phyloP scores from a whole-genome alignment of 441 rosid species.

The Viola pubescens region DNA sequence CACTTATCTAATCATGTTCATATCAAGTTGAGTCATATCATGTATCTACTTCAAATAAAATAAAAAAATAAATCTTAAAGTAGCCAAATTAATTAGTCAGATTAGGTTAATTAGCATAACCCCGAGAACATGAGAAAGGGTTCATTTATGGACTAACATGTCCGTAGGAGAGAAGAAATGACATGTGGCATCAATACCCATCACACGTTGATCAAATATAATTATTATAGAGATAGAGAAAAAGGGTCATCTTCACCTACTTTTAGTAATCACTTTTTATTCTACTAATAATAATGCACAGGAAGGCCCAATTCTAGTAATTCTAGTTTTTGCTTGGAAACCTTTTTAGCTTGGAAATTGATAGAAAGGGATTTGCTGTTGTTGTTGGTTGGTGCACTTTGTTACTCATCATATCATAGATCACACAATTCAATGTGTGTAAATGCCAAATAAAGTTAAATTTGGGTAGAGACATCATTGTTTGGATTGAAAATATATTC shows the following conservation, averaged over 20 bases:
- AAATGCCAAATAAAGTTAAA: conserved; percentile 36
- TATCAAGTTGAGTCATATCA: too few species aligned
- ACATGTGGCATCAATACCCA: conserved; percentile 17
- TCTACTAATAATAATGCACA: conserved; percentile 16
- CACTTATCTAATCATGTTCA: too few species aligned
- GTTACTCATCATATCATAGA: too few species aligned
- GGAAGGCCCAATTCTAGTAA: conserved; percentile 2
- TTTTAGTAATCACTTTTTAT: conserved; percentile 34
- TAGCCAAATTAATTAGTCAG: too few species aligned
- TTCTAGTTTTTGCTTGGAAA: conserved; percentile 28
- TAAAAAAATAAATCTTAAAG: too few species aligned
- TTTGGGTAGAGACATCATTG: conserved; percentile 42
- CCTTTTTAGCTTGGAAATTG: conserved; percentile 46
- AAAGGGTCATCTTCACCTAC: conserved; percentile 27
- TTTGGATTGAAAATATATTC: conserved; percentile 42
- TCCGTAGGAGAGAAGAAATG: conserved; percentile 19
- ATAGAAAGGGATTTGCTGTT: conserved; percentile 31
- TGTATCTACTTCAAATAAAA: too few species aligned
- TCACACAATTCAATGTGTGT: not conserved
- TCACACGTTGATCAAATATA: conserved; percentile 4
- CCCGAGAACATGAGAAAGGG: too few species aligned
- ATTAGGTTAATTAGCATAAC: too few species aligned
- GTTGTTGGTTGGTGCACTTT: conserved; percentile 2
- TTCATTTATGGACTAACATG: conserved; percentile 5
- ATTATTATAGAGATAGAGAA: not conserved